These are phyloP conservation scores for Cyathus striatus DNA, from an alignment of 768 basidiomycete species.

Conservation along the genomic window DNA sequence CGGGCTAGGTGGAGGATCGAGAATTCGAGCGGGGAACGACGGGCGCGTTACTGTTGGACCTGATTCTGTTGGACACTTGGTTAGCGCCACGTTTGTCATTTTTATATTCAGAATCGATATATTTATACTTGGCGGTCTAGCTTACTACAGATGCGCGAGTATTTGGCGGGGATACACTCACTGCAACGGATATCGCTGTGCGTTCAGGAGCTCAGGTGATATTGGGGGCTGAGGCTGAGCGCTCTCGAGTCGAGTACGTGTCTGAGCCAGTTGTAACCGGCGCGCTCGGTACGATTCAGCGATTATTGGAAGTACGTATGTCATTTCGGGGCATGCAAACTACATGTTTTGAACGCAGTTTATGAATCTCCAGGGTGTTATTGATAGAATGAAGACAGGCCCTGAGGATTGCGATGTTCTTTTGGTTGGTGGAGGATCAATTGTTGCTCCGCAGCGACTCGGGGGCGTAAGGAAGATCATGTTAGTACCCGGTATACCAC, in stretches of 20 bases:
- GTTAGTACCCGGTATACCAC: constrained; percentile 6
- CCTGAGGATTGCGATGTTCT: constrained; percentile 51
- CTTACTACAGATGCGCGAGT: constrained; percentile 39
- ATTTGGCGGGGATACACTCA: constrained; percentile 53
- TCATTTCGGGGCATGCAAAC: background rate
- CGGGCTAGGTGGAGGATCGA: constrained; percentile 62
- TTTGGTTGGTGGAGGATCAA: constrained; percentile 63
- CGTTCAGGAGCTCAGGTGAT: constrained; percentile 13
- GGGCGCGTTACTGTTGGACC: constrained; percentile 52
- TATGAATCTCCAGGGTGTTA: constrained; percentile 32
- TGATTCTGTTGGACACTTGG: constrained; percentile 56
- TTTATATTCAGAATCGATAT: constrained; percentile 14
- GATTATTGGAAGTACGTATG: constrained; percentile 17
- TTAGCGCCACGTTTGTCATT: constrained; percentile 2
- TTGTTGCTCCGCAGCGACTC: constrained; percentile 47
- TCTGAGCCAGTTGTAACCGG: constrained; percentile 6
- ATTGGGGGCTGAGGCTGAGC: too few species aligned
- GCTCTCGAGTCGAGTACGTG: constrained; percentile 9
- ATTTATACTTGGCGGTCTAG: constrained; percentile 7
- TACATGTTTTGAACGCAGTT: too few species aligned
- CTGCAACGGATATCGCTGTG: constrained; percentile 58
- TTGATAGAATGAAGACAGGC: constrained; percentile 65
- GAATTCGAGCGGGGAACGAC: constrained; percentile 29
- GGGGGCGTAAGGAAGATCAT: constrained; percentile 41
- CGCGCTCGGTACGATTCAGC: constrained; percentile 12